Conservation (phyloP, 192 early-diverging fungal species). For the Phycomyces nitens region DNA sequence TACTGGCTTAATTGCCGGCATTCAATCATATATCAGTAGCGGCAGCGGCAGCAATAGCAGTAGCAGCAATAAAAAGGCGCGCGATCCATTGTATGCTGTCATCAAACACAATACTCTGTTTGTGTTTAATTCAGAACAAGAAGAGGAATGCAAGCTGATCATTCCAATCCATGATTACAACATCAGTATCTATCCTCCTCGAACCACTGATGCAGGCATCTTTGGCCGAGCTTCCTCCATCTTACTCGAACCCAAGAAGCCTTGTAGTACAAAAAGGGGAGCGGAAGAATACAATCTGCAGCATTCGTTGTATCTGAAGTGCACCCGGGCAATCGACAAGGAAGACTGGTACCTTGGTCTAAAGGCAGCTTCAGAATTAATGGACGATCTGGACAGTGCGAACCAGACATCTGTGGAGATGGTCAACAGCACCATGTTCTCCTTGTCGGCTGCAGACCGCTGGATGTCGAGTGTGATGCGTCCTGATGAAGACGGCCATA, state of each 20-base stretch:
- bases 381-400: constrained; percentile 37
- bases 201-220: constrained; percentile 54
- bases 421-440: constrained; percentile 38
- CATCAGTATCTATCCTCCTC: constrained; percentile 52
- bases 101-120: constrained; percentile 76
- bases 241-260: constrained; percentile 31
- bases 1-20: not conserved
- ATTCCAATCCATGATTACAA: constrained; percentile 66
- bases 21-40: constrained; percentile 10
- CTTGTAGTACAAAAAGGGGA: constrained; percentile 7
- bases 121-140: constrained; percentile 71
- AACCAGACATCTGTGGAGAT: not conserved
- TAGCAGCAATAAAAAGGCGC: not conserved
- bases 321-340: constrained; percentile 63
- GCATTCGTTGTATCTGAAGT: constrained; percentile 47
- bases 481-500: constrained; percentile 48
- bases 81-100: constrained; percentile 51
- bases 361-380: constrained; percentile 58
- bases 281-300: not conserved
- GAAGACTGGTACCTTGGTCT: constrained; percentile 89
- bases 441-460: constrained; percentile 37
- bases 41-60: constrained; percentile 1
- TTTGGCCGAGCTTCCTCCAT: constrained; percentile 55
- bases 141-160: constrained; percentile 70
- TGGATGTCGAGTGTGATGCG: constrained; percentile 42